These are phyloP conservation scores for Hansfordia pulvinata DNA, from an alignment of 2,329 filamentous ascomycete species.

Conservation along the genomic window DNA sequence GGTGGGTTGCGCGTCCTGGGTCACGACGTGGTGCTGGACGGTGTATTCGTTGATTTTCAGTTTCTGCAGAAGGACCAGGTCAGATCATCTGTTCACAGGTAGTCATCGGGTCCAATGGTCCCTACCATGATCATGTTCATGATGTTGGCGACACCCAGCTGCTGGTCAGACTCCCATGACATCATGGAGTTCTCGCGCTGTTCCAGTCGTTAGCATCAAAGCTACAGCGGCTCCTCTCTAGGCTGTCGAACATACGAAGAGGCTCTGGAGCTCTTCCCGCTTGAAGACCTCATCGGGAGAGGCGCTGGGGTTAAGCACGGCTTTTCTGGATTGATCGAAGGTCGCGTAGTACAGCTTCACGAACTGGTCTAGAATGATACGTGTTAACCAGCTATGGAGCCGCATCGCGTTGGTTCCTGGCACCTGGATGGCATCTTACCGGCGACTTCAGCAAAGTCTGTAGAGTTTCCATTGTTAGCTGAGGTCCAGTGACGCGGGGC, in stretches of 20 bases:
- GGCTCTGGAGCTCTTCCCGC: slow-evolving; percentile 46
- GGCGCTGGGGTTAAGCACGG: no score
- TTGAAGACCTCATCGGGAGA: no score
- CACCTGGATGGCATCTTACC: no score
- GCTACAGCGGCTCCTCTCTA: not conserved
- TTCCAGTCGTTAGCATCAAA: slow-evolving; percentile 4
- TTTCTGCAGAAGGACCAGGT: no score
- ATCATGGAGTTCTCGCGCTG: slow-evolving; percentile 80
- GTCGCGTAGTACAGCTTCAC: slow-evolving; percentile 81
- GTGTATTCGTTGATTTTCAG: no score
- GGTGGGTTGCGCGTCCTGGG: slow-evolving; percentile 73
- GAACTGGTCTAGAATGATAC: slow-evolving; percentile 56
- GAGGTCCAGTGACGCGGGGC: no score
- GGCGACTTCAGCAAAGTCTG: slow-evolving; percentile 31
- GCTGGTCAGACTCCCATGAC: slow-evolving; percentile 68
- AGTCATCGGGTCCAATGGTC: no score
- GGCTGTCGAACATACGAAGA: slow-evolving; percentile 95
- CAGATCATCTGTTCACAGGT: no score
- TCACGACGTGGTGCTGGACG: slow-evolving; percentile 65
- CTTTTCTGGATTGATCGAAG: slow-evolving; percentile 67
- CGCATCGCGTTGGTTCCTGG: no score
- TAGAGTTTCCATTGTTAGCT: slow-evolving; percentile 6
- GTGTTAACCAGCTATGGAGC: slow-evolving; percentile 6
- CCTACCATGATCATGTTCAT: slow-evolving; percentile 70
- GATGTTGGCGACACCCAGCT: slow-evolving; percentile 52